Percentiles rank a stretch among this genome's conserved stretches.
Evolutionary conservation across 805 yeast species (phyloP).

Genomic region (Candida rishiriensis): DNA sequence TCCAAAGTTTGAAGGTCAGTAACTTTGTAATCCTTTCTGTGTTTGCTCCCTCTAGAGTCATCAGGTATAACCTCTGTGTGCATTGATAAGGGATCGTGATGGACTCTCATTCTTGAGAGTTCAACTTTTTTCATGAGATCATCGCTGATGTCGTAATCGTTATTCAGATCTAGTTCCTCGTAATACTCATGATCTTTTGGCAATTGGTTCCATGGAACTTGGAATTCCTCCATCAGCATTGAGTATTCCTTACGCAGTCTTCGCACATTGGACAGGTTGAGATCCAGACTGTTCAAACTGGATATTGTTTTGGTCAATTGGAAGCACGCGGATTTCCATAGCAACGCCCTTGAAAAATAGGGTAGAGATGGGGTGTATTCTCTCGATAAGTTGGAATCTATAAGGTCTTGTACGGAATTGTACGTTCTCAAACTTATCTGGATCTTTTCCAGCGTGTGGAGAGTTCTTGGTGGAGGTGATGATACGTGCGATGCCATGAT

Average conservation of each 20-base stretch:
- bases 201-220: constrained; percentile 33
- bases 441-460: neutral
- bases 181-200: constrained; percentile 21
- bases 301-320: constrained; percentile 5
- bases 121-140: constrained; percentile 9
- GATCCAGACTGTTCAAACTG: constrained; percentile 7
- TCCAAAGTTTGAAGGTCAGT: constrained; percentile 38
- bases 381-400: neutral
- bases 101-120: constrained; percentile 13
- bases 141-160: constrained; percentile 26
- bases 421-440: neutral
- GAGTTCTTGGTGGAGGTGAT: neutral
- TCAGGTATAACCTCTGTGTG: constrained; percentile 1
- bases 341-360: constrained; percentile 19
- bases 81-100: constrained; percentile 18
- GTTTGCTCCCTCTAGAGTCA: neutral
- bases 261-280: constrained; percentile 13
- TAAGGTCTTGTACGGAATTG: neutral
- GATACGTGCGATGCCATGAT: neutral
- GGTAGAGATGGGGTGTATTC: neutral
- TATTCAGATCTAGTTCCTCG: constrained; percentile 1
- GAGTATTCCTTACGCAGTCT: constrained; percentile 18
- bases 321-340: constrained; percentile 21
- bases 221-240: constrained; percentile 19
- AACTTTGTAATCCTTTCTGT: neutral